Evolutionary conservation across 2,329 filamentous ascomycete species (phyloP).

Genomic region (Talaromyces sp.): DNA sequence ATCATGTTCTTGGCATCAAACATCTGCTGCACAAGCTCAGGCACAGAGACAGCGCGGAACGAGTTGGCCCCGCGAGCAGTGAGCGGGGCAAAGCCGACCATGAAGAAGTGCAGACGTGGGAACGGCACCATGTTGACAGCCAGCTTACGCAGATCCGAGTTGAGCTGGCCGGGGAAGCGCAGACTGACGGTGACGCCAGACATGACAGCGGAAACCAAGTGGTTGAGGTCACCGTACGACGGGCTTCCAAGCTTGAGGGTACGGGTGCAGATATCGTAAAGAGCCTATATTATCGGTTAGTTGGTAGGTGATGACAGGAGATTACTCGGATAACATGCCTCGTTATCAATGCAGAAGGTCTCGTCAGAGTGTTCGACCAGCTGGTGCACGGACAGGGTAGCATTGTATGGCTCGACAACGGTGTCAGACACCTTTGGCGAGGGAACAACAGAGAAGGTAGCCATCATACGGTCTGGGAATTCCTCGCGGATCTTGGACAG

Average conservation of each 20-base stretch:
- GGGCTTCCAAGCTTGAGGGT: conserved; percentile 98
- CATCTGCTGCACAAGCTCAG: conserved; percentile 99
- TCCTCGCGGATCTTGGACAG: conserved; percentile 99
- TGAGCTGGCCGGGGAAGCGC: conserved; percentile 98
- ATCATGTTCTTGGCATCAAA: conserved; percentile 99
- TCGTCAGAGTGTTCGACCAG: conserved; percentile 99
- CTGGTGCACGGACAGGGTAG: conserved; percentile 97
- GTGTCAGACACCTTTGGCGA: conserved; percentile 99
- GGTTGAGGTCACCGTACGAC: conserved; percentile 98
- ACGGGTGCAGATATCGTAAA: conserved; percentile 99
- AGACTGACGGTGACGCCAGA: conserved; percentile 97
- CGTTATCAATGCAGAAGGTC: conserved; percentile 99
- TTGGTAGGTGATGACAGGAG: background rate
- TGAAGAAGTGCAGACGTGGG: conserved; percentile 99
- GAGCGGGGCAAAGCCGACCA: conserved; percentile 98
- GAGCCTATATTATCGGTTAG: conserved; percentile 51
- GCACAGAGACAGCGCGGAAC: conserved; percentile 96
- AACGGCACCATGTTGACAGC: conserved; percentile 99
- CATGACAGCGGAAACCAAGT: conserved; percentile 99
- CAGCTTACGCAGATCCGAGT: conserved; percentile 99
- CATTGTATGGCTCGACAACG: conserved; percentile 99
- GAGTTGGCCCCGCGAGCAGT: conserved; percentile 88
- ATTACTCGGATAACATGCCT: conserved; percentile 48
- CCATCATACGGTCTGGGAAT: conserved; percentile 99
- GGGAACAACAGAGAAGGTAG: conserved; percentile 97